Conservation (phyloP, 2,329 filamentous ascomycete species). For the Elsinoe australis region DNA sequence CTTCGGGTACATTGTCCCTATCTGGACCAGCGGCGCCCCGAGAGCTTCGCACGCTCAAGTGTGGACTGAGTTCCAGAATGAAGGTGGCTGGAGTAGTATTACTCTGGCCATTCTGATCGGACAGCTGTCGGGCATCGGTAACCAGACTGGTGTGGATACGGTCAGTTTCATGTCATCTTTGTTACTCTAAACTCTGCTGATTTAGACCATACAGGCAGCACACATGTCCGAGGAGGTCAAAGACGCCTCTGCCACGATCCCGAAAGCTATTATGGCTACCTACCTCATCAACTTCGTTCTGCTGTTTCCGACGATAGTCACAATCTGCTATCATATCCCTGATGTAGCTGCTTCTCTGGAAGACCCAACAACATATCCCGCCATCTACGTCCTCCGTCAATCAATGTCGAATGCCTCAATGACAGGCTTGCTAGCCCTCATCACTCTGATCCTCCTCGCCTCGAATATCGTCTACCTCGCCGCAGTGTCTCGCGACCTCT, state of each 20-base stretch:
- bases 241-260: slow-evolving; percentile 36
- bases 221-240: slow-evolving; percentile 41
- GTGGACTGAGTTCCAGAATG: slow-evolving; percentile 43
- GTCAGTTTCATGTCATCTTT: slow-evolving; percentile 1
- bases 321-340: slow-evolving; percentile 26
- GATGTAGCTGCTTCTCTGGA: slow-evolving; percentile 26
- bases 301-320: slow-evolving; percentile 28
- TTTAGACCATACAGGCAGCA: slow-evolving; percentile 25
- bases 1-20: slow-evolving; percentile 44
- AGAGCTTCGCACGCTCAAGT: slow-evolving; percentile 36
- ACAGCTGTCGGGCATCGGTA: slow-evolving; percentile 15
- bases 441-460: slow-evolving; percentile 22
- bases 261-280: slow-evolving; percentile 33
- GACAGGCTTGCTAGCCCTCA: slow-evolving; percentile 19
- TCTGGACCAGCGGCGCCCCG: slow-evolving; percentile 38
- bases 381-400: slow-evolving; percentile 28
- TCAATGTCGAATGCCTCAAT: slow-evolving; percentile 24
- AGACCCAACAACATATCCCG: slow-evolving; percentile 30
- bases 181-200: slow-evolving; percentile 13
- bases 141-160: not conserved
- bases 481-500: slow-evolving; percentile 28
- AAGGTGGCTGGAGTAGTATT: slow-evolving; percentile 39
- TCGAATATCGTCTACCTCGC: slow-evolving; percentile 6
- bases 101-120: slow-evolving; percentile 41
- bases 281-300: slow-evolving; percentile 30